A percentile compares a stretch with the other conserved stretches of the same genome.
Conservation (phyloP, 169 alveolate species). For the Plasmodium cynomolgi region DNA sequence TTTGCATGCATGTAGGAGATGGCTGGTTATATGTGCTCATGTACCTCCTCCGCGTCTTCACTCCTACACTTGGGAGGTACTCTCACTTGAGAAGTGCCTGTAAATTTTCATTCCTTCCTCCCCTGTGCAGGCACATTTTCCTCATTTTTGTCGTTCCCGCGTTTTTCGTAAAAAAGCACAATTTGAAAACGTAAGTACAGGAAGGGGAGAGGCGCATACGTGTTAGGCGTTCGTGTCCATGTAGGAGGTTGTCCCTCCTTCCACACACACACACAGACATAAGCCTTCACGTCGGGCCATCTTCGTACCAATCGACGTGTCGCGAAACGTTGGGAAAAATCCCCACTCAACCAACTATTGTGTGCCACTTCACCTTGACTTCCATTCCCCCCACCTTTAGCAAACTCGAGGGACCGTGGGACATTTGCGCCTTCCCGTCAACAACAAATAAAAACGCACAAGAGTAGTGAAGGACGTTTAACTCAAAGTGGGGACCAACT, state of each 20-base stretch:
- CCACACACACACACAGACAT: neutral
- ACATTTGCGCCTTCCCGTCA: neutral
- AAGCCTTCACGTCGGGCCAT: neutral
- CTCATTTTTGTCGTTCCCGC: conserved; percentile 58
- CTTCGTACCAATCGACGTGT: neutral
- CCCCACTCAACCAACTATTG: neutral
- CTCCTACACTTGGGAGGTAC: neutral
- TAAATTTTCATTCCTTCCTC: neutral
- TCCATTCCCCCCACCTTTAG: neutral
- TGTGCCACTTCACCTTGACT: neutral
- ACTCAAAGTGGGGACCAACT: neutral
- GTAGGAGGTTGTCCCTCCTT: neutral
- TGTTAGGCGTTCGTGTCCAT: neutral
- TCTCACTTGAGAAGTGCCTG: neutral
- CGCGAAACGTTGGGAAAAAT: neutral
- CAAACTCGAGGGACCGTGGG: conserved; percentile 34
- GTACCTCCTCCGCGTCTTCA: neutral
- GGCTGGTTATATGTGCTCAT: neutral
- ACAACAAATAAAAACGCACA: neutral
- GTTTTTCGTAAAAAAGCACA: conserved; percentile 45
- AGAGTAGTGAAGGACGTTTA: neutral
- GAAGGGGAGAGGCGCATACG: neutral
- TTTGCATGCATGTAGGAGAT: neutral
- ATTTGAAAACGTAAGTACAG: conserved; percentile 43
- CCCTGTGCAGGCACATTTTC: conserved; percentile 36